phyloP scores from a whole-genome alignment of 2,329 filamentous ascomycete species.

The Cercospora nicotianae region DNA sequence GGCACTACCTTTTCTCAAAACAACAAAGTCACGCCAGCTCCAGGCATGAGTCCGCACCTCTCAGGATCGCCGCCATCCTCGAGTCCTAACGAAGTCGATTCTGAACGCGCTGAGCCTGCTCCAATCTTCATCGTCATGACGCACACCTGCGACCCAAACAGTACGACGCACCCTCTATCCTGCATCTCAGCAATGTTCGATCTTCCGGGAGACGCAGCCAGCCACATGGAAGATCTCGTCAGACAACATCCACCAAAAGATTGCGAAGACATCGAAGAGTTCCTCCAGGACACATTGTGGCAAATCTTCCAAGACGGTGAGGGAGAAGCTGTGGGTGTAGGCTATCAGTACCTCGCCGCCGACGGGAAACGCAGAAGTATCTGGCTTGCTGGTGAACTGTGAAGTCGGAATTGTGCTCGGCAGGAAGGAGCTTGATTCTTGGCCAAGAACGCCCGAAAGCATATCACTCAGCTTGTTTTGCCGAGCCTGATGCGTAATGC shows the following conservation, averaged over 20 bases:
- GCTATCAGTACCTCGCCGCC: background rate
- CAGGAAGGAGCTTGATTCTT: background rate
- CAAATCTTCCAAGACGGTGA: background rate
- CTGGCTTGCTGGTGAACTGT: background rate
- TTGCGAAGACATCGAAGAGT: background rate
- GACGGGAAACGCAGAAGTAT: background rate
- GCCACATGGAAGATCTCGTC: background rate
- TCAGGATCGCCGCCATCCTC: background rate
- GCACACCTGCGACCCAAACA: background rate
- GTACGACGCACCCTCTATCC: background rate
- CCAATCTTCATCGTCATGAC: constrained; percentile 13
- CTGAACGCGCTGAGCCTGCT: background rate
- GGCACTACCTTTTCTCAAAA: background rate
- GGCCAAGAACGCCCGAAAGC: background rate
- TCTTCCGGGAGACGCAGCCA: background rate
- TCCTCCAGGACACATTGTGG: background rate
- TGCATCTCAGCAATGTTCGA: constrained; percentile 7
- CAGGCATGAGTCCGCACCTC: background rate
- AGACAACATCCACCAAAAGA: background rate
- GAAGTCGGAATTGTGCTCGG: background rate
- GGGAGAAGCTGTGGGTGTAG: background rate
- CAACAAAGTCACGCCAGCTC: background rate
- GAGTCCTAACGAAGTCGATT: background rate
- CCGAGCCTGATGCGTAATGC: background rate
- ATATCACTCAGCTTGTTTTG: background rate